phyloP scores from a whole-genome alignment of 768 basidiomycete genomes.

The Collybiopsis luxurians region DNA sequence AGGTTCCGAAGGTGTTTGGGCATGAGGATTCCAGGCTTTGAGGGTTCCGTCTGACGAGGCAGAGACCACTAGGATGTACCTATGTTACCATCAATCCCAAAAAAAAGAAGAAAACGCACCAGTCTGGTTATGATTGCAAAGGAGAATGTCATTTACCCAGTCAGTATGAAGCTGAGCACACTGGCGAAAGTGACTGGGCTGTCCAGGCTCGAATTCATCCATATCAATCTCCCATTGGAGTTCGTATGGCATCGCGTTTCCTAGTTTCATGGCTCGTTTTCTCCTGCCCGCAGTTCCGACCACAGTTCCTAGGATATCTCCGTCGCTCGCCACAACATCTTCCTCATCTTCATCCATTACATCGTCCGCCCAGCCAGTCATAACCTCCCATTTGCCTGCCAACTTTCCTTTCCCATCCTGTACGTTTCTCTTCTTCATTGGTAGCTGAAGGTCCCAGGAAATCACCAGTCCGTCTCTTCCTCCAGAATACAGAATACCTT shows the following conservation, averaged over 20 bases:
- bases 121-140: conserved; percentile 92
- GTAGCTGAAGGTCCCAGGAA: conserved; percentile 79
- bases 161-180: conserved; percentile 87
- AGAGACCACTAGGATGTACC: conserved; percentile 64
- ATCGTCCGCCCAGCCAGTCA: conserved; percentile 85
- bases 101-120: conserved; percentile 37
- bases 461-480: conserved; percentile 88
- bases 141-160: conserved; percentile 93
- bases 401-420: conserved; percentile 21
- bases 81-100: conserved; percentile 8
- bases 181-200: conserved; percentile 74
- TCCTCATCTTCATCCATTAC: conserved; percentile 62
- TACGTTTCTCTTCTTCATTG: conserved; percentile 48
- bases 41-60: conserved; percentile 96
- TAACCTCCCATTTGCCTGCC: conserved; percentile 64
- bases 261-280: conserved; percentile 32
- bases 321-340: conserved; percentile 58
- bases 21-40: conserved; percentile 91
- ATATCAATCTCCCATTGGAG: conserved; percentile 79
- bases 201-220: conserved; percentile 43
- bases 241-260: conserved; percentile 56
- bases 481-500: conserved; percentile 88
- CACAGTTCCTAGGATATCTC: conserved; percentile 78
- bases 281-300: conserved; percentile 24
- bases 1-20: conserved; percentile 55